Base-by-base conservation (phyloP, 176 grass and related monocot species). In the Juncus inflexus region DNA sequence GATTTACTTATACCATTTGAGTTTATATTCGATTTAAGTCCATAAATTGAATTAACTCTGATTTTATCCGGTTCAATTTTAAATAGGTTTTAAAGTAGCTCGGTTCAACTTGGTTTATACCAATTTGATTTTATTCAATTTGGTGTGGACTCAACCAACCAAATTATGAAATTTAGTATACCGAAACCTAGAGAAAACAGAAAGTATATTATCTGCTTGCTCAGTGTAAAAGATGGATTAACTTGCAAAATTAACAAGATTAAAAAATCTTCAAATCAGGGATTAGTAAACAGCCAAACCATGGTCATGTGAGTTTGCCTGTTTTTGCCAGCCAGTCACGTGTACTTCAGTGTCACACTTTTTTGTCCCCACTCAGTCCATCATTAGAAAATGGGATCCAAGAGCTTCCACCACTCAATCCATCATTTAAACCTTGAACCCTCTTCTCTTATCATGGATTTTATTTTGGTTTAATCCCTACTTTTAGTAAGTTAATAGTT, bases 321-420 rank as follows among this genome's bases (percentile, higher is more conserved):
- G 68, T 58, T 71, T 28, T 71, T 71, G 68, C 54, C 54, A 60
- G 54, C 52, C 42, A 12, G 10, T 58, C 57, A 13, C 43, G 55
- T 13, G 16, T 15, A 4, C 35, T 40, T 52, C 38, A 13, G 4
- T 47, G 43, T 47, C 43, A 71, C 68, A 71, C 68, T 47, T 60
- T 71, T 71, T 59, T 71, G 68, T 71, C 68, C 58, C 40, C 38
- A 57, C 19, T 28, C 19, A 28, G 1, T 28, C 19, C 19, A 69
- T 55, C 51, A 55, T 52, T 40, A 41, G 10, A 69, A 55, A 56
- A 69, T 69, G 42, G 19, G 15, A 42, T 45, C 40, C 14, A 45
- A 4, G 6, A 55, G 40, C 57, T n/a, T 12, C 4, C 35, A 37
- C 5, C 39, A 57, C 15, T 2, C 37, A 45, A 5, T 71, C 67